Conservation (phyloP, 148 eudicot genomes). For the Agrostemma githago region DNA sequence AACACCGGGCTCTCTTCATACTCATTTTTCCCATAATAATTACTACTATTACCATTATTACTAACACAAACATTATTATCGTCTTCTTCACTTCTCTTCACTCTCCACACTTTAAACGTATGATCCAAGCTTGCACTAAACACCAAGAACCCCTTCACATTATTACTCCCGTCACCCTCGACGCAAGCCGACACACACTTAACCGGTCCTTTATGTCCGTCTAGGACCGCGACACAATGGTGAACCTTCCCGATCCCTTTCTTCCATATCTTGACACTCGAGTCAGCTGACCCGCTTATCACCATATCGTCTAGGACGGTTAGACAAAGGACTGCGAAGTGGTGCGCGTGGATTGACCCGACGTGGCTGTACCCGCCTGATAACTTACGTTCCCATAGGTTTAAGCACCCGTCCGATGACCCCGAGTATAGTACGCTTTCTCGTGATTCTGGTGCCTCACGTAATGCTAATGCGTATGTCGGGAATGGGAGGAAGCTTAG, state of each 20-base stretch:
- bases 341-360: constrained; percentile 59
- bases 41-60: not conserved
- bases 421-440: constrained; percentile 58
- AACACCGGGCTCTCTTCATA: constrained; percentile 43
- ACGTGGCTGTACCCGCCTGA: constrained; percentile 60
- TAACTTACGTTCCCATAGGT: constrained; percentile 60
- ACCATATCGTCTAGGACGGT: constrained; percentile 41
- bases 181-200: constrained; percentile 45
- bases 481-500: constrained; percentile 54
- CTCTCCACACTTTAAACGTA: constrained; percentile 65
- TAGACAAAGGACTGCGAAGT: constrained; percentile 49
- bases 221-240: constrained; percentile 52
- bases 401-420: constrained; percentile 60
- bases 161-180: constrained; percentile 23
- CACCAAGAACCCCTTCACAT: constrained; percentile 35
- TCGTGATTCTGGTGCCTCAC: constrained; percentile 17
- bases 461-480: constrained; percentile 51
- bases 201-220: constrained; percentile 67
- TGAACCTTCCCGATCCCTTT: constrained; percentile 46
- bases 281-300: constrained; percentile 68
- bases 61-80: not conserved
- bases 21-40: constrained; percentile 2
- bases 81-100: constrained; percentile 33
- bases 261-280: constrained; percentile 60
- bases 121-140: constrained; percentile 62